Evolutionary conservation across 176 grass and related monocot species (phyloP).

Genomic region (Carex pumila): DNA sequence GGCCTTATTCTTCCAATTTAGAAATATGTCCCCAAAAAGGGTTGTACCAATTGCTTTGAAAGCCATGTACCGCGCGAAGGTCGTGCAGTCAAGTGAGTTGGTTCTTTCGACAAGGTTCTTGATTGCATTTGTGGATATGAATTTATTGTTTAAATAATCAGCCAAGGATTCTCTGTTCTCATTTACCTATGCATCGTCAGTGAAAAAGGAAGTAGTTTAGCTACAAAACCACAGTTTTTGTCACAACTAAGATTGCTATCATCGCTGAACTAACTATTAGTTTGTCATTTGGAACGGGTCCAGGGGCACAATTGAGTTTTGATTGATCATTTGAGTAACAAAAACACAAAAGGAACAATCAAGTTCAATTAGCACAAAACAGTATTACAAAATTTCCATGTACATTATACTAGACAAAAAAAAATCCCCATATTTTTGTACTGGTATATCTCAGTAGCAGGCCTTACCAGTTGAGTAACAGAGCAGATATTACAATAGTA

Average conservation of each 20-base stretch:
- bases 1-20: conserved; percentile 60
- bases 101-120: conserved; percentile 37
- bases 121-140: conserved; percentile 48
- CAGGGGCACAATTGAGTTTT: neutral
- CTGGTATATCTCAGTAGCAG: neutral
- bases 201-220: neutral
- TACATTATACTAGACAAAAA: neutral
- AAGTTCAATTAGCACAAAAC: neutral
- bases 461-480: neutral
- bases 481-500: neutral
- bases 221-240: neutral
- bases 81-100: conserved; percentile 42
- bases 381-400: neutral
- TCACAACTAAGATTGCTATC: neutral
- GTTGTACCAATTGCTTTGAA: conserved; percentile 67
- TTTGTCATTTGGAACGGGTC: neutral
- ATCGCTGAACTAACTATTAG: neutral
- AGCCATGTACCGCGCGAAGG: conserved; percentile 52
- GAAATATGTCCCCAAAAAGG: conserved; percentile 72
- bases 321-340: neutral
- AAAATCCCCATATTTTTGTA: neutral
- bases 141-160: conserved; percentile 56
- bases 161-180: conserved; percentile 64
- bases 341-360: neutral
- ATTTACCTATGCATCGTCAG: conserved; percentile 41